Base-by-base conservation (phyloP, 768 basidiomycete genomes). In the Candolleomyces efflorescens region DNA sequence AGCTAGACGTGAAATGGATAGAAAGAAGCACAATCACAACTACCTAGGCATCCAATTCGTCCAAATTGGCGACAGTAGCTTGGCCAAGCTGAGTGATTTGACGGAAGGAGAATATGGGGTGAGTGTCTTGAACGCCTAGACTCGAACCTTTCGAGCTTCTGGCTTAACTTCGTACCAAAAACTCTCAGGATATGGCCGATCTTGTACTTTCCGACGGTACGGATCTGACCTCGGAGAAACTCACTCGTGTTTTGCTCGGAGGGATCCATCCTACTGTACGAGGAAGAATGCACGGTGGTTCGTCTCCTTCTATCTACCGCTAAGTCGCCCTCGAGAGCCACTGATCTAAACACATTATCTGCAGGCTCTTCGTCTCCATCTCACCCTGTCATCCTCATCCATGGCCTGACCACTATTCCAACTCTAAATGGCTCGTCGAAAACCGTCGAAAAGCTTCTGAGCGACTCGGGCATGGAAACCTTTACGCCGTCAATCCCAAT, bases 171-270 rank as follows among this genome's bases (percentile, higher is more conserved):
- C n/a, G n/a, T n/a, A n/a, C n/a, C n/a, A n/a, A 27, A 15, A 18
- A n/a, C 23, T 38, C 17, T 5, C 54, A 73, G 71, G 66, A 66
- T 45, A 71, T 73, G 64, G 71, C 71, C 2, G 72, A 71, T 47
- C 68, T 68, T 4, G 64, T 73, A 15, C 67, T 63, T 1, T 74
- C 53, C 17, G 32, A 66, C 39, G 51, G 55, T n/a, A 67, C 64
- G 0, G 53, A 46, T 32, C 56, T 75, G 13, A 72, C 71, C 7
- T 54, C 70, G 3, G 60, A 66, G 43, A 59, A 60, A 50, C 64
- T 75, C 7, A 61, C 68, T 38, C 64, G 69, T 37, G 71, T 73
- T 52, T 60, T 75, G 10, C 64, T 75, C 0, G 72, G 71, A 32
- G 73, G 62, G 3, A 59, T 72, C 12, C 71, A 73, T 55, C 72